Evolutionary conservation across 2,329 filamentous ascomycete genomes (phyloP).

Genomic region (Microdochium bolleyi): DNA sequence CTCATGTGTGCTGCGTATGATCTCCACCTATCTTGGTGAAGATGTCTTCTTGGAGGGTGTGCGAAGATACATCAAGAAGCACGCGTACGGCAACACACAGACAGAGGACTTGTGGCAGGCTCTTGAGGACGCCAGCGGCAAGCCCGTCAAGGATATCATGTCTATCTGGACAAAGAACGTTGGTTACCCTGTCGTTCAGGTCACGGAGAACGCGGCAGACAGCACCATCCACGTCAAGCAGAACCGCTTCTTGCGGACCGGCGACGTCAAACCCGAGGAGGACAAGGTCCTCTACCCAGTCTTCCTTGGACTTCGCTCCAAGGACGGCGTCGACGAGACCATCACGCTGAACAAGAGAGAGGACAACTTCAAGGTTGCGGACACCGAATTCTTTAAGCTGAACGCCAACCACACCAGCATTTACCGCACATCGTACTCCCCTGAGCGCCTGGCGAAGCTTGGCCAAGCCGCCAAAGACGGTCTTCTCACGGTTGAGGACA

Average conservation of each 20-base stretch:
- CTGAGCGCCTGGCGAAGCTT: conserved; percentile 78
- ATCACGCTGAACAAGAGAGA: conserved; percentile 67
- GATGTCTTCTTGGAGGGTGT: conserved; percentile 90
- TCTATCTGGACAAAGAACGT: conserved; percentile 96
- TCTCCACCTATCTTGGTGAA: conserved; percentile 90
- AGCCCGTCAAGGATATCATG: conserved; percentile 85
- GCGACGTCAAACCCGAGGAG: conserved; percentile 88
- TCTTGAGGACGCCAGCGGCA: conserved; percentile 80
- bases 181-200: conserved; percentile 83
- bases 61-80: conserved; percentile 84
- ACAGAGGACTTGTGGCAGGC: conserved; percentile 88
- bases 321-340: conserved; percentile 72
- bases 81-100: conserved; percentile 91
- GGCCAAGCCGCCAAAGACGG: conserved; percentile 77
- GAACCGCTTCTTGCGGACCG: conserved; percentile 88
- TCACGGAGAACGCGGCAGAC: conserved; percentile 65
- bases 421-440: conserved; percentile 82
- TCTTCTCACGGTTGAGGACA: conserved; percentile 77
- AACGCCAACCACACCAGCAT: conserved; percentile 92
- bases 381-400: conserved; percentile 88
- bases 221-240: conserved; percentile 82
- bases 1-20: conserved; percentile 93
- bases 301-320: conserved; percentile 77
- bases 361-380: conserved; percentile 66
- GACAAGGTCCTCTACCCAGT: conserved; percentile 84